Conservation (phyloP, 164 flowering plant genomes). For the Macadamia tetraphylla region DNA sequence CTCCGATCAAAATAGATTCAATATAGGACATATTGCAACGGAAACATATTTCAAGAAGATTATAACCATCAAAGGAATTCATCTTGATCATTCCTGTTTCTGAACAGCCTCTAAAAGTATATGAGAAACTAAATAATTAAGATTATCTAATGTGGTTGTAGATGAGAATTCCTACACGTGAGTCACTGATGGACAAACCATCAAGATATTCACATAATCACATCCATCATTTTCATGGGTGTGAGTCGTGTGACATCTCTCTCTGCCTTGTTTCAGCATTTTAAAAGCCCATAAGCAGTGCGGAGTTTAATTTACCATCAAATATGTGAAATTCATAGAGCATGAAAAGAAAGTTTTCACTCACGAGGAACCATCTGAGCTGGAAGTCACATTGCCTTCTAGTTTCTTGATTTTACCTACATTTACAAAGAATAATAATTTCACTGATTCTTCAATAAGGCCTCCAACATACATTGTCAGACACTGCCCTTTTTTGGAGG, state of each 20-base stretch:
- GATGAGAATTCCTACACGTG: too few species aligned
- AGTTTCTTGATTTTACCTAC: conserved; percentile 77
- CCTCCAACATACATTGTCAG: background rate
- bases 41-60: too few species aligned
- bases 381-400: conserved; percentile 47
- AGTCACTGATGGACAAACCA: background rate
- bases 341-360: conserved; percentile 23
- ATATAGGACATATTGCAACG: background rate
- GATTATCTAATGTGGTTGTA: too few species aligned
- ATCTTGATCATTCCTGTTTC: too few species aligned
- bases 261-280: background rate
- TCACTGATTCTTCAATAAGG: background rate
- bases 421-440: background rate
- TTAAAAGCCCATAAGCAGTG: background rate
- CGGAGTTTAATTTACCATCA: background rate
- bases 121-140: too few species aligned
- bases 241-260: background rate
- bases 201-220: background rate
- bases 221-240: background rate
- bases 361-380: conserved; percentile 78
- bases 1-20: background rate
- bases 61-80: too few species aligned
- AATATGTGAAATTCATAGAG: background rate
- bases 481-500: too few species aligned
- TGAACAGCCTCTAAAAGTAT: too few species aligned